These are phyloP conservation scores for Suillus alpinus DNA, from an alignment of 768 basidiomycete species.

Conservation along the genomic window DNA sequence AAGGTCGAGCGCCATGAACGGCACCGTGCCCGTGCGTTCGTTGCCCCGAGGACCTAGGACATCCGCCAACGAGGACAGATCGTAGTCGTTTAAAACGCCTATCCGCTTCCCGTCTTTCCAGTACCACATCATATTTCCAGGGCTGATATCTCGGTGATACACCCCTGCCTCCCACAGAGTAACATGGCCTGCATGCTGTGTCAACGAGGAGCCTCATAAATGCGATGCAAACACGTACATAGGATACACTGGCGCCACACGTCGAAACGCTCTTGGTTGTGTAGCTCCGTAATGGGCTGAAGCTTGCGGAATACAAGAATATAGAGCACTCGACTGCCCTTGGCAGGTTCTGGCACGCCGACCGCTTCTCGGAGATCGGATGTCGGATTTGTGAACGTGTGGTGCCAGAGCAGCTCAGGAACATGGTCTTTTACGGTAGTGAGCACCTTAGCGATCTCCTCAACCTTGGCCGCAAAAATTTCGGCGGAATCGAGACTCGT, in stretches of 20 bases:
- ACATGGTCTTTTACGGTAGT: too few species aligned
- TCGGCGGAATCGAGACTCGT: background rate
- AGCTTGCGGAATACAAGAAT: background rate
- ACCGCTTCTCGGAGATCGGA: background rate
- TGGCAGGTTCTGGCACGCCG: background rate
- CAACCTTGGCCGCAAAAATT: slow-evolving; percentile 5
- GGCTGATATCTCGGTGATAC: background rate
- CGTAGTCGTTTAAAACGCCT: background rate
- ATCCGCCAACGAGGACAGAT: background rate
- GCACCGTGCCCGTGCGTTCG: background rate
- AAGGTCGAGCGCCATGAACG: background rate
- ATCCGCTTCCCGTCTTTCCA: background rate
- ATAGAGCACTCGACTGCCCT: background rate
- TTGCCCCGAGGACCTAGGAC: background rate
- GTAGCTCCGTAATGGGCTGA: background rate
- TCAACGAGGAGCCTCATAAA: background rate
- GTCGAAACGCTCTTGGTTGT: background rate
- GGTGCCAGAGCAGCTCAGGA: background rate
- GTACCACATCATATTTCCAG: background rate
- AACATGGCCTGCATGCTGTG: background rate
- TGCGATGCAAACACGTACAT: background rate
- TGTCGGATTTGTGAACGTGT: background rate
- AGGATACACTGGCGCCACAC: background rate
- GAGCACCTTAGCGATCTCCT: too few species aligned
- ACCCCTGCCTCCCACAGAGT: background rate